phyloP scores from a whole-genome alignment of 441 rosid genomes.

The Erysimum cheiri region DNA sequence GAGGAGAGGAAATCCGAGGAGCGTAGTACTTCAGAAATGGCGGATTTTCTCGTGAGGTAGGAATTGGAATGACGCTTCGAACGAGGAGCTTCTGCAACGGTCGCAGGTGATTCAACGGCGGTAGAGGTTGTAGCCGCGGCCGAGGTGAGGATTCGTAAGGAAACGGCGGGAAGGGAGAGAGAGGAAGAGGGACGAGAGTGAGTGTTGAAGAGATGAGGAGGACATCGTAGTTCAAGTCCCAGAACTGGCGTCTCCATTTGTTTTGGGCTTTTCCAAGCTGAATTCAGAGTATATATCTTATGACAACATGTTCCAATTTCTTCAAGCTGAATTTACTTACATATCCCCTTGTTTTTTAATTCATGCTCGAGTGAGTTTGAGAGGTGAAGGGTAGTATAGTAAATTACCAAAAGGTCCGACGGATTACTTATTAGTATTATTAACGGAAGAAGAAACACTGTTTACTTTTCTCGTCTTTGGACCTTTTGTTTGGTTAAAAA shows the following conservation, averaged over 20 bases:
- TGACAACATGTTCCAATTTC: background rate
- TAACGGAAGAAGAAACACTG: background rate
- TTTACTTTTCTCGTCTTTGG: too few relatives aligned
- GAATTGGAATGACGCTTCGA: slow-evolving; percentile 57
- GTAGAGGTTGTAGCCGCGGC: slow-evolving; percentile 34
- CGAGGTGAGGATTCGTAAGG: slow-evolving; percentile 24
- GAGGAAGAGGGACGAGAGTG: slow-evolving; percentile 42
- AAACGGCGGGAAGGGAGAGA: slow-evolving; percentile 27
- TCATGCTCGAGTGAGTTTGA: background rate
- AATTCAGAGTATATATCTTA: background rate
- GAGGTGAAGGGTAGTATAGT: background rate
- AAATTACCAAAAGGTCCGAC: background rate
- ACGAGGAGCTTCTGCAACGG: slow-evolving; percentile 22
- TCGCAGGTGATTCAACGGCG: slow-evolving; percentile 35
- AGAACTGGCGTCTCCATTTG: slow-evolving; percentile 53
- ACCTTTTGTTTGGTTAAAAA: too few relatives aligned
- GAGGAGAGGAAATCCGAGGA: slow-evolving; percentile 63
- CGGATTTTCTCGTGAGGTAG: slow-evolving; percentile 68
- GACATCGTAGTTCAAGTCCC: slow-evolving; percentile 39
- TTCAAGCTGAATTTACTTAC: background rate
- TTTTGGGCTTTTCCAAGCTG: background rate
- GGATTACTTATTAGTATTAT: background rate
- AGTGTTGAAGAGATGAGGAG: slow-evolving; percentile 36
- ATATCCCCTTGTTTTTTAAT: background rate
- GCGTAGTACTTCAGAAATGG: slow-evolving; percentile 59